Evolutionary conservation across 192 early-diverging fungal species (phyloP), one percentile per base, ranked within the genome.

Genomic region (Oehlia diaphana): DNA sequence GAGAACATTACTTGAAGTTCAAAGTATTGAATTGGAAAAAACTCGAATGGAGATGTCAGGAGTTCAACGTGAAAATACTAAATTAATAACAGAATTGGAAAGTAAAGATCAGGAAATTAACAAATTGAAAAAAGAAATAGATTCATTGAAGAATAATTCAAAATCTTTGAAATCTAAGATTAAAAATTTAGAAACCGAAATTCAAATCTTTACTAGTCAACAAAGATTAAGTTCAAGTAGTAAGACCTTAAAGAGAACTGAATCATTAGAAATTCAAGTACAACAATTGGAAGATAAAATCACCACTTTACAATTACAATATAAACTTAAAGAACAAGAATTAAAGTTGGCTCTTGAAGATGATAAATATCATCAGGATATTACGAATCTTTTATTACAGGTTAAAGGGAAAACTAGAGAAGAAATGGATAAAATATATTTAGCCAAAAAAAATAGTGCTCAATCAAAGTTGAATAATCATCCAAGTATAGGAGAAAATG

Each of bases 121-220:
- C 19, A 70, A 70, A 9, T 42, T 70, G 42, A 70, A 42, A 42
- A 70, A 70, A 44, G 68, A 70, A 4, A 12, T 70, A 42, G 68
- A 70, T 44, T 16, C 68, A 70, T 44, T n/a, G 23, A 70, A 70
- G n/a, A 44, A 21, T 42, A 70, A 1, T 14, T 9, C 33, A 23
- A 70, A 70, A 70, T 3, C 6, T n/a, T 26, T 23, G n/a, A 70
- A n/a, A 70, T 26, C 13, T 42, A 37, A 70, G 33, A n/a, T 70
- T 9, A 70, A 70, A 39, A n/a, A 4, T 44, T 70, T 44, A 44
- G 21, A 42, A 19, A n/a, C 19, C 9, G 68, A 70, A n/a, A 58
- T 31, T 31, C 31, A 31, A 2, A 31, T 4, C 8, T 5, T 5
- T 53, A 53, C 19, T 14, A 3, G 0, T 58, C 14, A 58, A 58